phyloP scores from a whole-genome alignment of 2,329 filamentous ascomycete species.

The Periglandula ipomoeae region DNA sequence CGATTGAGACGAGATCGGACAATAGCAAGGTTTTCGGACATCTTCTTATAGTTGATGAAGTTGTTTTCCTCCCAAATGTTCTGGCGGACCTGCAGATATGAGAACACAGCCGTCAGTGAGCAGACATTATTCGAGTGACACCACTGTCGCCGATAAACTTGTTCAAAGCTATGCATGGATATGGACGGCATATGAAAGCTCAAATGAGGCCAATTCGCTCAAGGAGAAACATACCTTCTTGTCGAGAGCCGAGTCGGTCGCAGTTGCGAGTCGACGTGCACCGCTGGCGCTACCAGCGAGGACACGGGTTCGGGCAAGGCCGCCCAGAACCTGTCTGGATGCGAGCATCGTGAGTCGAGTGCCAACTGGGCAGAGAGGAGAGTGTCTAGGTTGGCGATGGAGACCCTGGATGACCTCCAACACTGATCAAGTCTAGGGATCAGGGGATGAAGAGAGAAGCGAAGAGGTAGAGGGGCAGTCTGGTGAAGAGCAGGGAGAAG shows the following conservation, averaged over 20 bases:
- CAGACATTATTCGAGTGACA: not conserved
- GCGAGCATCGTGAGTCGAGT: slow-evolving; percentile 50
- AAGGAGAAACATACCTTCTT: slow-evolving; percentile 56
- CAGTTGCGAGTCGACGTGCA: slow-evolving; percentile 71
- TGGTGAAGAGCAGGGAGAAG: slow-evolving; percentile 11
- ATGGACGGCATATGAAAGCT: not conserved
- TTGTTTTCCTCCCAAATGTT: slow-evolving; percentile 93
- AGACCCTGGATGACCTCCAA: slow-evolving; percentile 14
- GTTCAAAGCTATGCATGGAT: not conserved
- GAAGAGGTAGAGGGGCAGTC: slow-evolving; percentile 6
- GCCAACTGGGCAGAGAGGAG: slow-evolving; percentile 24
- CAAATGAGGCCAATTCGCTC: not conserved
- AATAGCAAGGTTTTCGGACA: slow-evolving; percentile 92
- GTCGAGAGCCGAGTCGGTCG: slow-evolving; percentile 76
- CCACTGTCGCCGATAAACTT: not conserved
- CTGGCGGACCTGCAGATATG: slow-evolving; percentile 61
- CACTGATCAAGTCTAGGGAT: slow-evolving; percentile 7
- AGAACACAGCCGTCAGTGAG: not conserved
- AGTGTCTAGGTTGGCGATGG: slow-evolving; percentile 16
- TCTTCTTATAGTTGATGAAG: slow-evolving; percentile 99
- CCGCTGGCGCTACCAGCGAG: slow-evolving; percentile 47
- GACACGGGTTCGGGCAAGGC: slow-evolving; percentile 51
- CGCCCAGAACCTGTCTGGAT: slow-evolving; percentile 61
- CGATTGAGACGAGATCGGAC: slow-evolving; percentile 85
- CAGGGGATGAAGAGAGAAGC: slow-evolving; percentile 5